Evolutionary conservation across 805 yeast genomes (phyloP).

Genomic region (Komagataella kurtzmanii): DNA sequence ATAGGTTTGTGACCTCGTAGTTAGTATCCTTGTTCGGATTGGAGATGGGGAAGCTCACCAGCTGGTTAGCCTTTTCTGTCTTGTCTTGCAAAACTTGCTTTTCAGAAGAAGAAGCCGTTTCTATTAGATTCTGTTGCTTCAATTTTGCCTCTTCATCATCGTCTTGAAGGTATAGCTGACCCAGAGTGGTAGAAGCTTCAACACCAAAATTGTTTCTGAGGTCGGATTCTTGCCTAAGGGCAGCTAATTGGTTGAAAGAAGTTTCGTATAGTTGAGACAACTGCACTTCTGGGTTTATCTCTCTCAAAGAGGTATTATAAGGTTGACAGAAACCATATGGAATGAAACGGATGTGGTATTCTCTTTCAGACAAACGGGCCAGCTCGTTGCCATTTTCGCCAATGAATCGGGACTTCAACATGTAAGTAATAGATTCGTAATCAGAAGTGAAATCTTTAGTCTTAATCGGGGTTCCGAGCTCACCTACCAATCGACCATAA

Average conservation of each 20-base stretch:
- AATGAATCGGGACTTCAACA: slow-evolving; percentile 40
- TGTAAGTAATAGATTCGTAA: slow-evolving; percentile 31
- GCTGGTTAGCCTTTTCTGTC: background rate
- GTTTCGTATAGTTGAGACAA: background rate
- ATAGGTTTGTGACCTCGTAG: background rate
- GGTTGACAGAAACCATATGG: slow-evolving; percentile 13
- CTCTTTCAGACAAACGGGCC: slow-evolving; percentile 10
- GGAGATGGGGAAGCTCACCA: background rate
- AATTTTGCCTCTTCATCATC: background rate
- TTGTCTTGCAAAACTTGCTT: background rate
- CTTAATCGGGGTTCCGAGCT: slow-evolving; percentile 38
- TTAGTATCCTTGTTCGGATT: background rate
- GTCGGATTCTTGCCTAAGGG: background rate
- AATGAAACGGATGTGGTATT: slow-evolving; percentile 13
- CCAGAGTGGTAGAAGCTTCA: background rate
- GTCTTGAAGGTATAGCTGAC: background rate
- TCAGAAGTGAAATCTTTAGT: slow-evolving; percentile 30
- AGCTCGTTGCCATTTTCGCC: slow-evolving; percentile 16
- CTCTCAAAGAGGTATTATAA: background rate
- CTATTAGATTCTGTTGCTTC: background rate
- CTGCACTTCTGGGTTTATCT: background rate
- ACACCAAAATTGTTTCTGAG: background rate
- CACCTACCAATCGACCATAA: slow-evolving; percentile 33
- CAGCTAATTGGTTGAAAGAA: background rate
- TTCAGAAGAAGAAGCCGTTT: background rate